These are phyloP conservation scores for Echria macrotheca DNA, from an alignment of 495 filamentous ascomycete genomes.

Conservation along the genomic window DNA sequence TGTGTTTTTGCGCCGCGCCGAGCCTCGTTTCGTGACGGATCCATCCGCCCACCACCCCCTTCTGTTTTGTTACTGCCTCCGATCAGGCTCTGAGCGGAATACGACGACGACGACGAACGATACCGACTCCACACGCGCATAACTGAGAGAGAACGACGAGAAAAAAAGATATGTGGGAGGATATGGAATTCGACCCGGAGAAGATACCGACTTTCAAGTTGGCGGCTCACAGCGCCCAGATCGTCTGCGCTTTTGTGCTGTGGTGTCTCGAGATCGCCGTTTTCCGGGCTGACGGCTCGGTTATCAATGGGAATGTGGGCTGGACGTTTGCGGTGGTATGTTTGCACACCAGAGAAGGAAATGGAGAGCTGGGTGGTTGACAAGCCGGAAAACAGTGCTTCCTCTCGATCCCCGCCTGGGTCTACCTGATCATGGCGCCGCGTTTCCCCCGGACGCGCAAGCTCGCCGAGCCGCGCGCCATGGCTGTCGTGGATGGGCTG, in stretches of 20 bases:
- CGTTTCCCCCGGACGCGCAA: slow-evolving; percentile 75
- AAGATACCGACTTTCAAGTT: slow-evolving; percentile 53
- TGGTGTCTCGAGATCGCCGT: slow-evolving; percentile 71
- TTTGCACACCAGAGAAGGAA: neutral
- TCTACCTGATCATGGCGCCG: slow-evolving; percentile 79
- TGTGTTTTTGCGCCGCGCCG: no score
- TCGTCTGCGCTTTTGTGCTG: slow-evolving; percentile 60
- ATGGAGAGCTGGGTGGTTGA: neutral
- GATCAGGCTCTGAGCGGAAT: no score
- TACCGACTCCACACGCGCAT: no score
- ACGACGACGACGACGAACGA: no score
- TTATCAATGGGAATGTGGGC: slow-evolving; percentile 61
- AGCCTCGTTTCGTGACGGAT: no score
- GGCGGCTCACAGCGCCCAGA: slow-evolving; percentile 55
- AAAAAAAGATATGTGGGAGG: slow-evolving; percentile 25
- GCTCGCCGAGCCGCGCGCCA: slow-evolving; percentile 77
- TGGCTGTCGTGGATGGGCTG: slow-evolving; percentile 66
- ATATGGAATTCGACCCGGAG: slow-evolving; percentile 44
- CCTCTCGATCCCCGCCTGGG: slow-evolving; percentile 71
- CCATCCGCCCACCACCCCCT: no score
- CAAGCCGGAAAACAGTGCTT: slow-evolving; percentile 58
- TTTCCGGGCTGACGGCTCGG: slow-evolving; percentile 54
- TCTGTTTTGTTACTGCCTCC: no score
- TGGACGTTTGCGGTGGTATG: slow-evolving; percentile 78
- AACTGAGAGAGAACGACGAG: no score